Base-by-base conservation (phyloP, 441 rosid species). In the Adansonia grandidieri region DNA sequence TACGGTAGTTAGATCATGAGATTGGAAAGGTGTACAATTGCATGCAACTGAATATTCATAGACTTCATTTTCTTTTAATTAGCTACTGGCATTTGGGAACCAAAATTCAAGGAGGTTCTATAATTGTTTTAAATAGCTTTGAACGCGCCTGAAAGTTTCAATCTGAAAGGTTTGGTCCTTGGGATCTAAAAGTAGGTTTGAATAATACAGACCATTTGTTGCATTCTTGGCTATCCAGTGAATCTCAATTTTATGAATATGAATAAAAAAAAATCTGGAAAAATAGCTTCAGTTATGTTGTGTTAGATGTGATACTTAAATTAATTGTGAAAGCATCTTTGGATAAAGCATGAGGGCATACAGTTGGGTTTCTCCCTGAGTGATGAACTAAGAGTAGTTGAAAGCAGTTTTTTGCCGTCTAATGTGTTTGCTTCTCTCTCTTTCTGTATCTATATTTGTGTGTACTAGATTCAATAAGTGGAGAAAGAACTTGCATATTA, bases 181-280 rank as follows among this genome's bases (percentile, higher is more conserved):
- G 56, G 68, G 80, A 80, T 82, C 65, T 71, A 60, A 32, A 61
- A 45, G n/a, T 19, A 76, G 71, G 53, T 73, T 62, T 42, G 6
- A 71, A 60, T 71, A 40, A 2, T n/a, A 40, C 13, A 3, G 11
- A 6, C 14, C 0, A 2, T 40, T 6, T 15, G 9, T 40, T n/a
- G 9, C 22, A 65, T 65, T 14, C 20, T 5, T 28, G 28, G 64
- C 28, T 17, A 54, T 37, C 15, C 54, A n/a, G 10, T 53, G 63
- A 11, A 54, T 53, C 63, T 72, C 15, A 47, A 68, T n/a, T 44
- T 19, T 13, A 62, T 62, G 9, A 32, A 63, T 14, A 13, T 22
- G 15, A 9, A 9, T 11, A 10, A 13, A 4, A 19, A 5, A 1
- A 48, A 68, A 67, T 32, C 32, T 20, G 45, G 28, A 54, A 32